Evolutionary conservation across 306 rosid species (phyloP), one percentile per base, ranked within the genome.

Genomic region (Vigna mungo): DNA sequence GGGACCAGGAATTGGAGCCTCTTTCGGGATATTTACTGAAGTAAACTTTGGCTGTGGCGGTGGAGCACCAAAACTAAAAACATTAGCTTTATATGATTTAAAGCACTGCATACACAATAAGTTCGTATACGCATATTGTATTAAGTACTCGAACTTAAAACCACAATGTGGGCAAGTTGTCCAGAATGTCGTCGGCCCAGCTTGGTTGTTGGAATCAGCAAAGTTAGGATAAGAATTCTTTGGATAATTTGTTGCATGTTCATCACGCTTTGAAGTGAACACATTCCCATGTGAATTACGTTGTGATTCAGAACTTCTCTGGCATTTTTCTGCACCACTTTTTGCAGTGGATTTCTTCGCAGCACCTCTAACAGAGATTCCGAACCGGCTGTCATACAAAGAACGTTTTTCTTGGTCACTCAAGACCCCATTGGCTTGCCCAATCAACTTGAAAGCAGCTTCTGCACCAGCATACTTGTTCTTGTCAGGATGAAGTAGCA

Each of bases 401-500:
- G 80, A 58, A 6, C 94, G 94, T 32, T 81, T 90, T 21, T 74
- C 68, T 72, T 68, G 79, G 85, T 94, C 97, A 21, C 79, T 32
- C 54, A 94, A 88, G 27, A 92, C 71, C 75, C 92, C 83, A 60
- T 94, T 84, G 65, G 97, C 98, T 80, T 94, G 96, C 55, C 88
- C 93, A 53, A 92, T 81, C 74, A 90, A 71, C 87, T 92, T 92
- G 81, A 94, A 94, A 78, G 98, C 98, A 80, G 95, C 90, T 78
- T 94, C 98, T 1, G 97, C 97, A 68, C 98, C 96, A 46, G 90
- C 72, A 84, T 89, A 89, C 68, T 90, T 92, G 66, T 92, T 94
- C 81, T 94, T 94, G 81, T 94, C 98, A 20, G 98, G 98, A 80
- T 94, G 98, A 63, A 94, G 97, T 41, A 87, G 82, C 56, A 92